A percentile compares a stretch with the other conserved stretches of the same genome.
These are phyloP conservation scores for Dactylellina haptotyla DNA, from an alignment of 2,329 filamentous ascomycete genomes.

Conservation along the genomic window DNA sequence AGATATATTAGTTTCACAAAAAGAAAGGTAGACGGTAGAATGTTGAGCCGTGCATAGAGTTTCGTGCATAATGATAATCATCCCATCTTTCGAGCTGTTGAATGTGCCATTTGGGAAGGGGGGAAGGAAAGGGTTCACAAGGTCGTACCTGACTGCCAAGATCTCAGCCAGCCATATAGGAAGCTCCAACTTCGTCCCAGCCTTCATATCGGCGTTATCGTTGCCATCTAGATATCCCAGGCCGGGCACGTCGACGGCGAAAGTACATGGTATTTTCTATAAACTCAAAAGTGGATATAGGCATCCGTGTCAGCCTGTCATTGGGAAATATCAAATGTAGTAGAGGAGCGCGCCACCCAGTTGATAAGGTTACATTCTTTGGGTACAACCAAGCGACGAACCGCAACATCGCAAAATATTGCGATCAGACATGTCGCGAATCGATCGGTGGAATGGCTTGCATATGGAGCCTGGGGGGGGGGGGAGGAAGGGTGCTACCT, in stretches of 20 bases:
- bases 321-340: conserved; percentile 23
- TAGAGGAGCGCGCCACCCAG: no score
- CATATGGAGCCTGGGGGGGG: conserved; percentile 10
- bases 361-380: no score
- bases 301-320: conserved; percentile 47
- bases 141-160: conserved; percentile 72
- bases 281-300: conserved; percentile 1
- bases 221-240: conserved; percentile 91
- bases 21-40: neutral
- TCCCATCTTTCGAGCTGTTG: conserved; percentile 59
- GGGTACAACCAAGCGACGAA: no score
- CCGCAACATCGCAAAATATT: no score
- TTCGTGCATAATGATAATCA: conserved; percentile 9
- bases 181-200: conserved; percentile 80
- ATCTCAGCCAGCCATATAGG: conserved; percentile 96
- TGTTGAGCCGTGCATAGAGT: conserved; percentile 4
- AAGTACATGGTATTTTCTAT: conserved; percentile 94
- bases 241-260: conserved; percentile 86
- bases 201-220: conserved; percentile 75
- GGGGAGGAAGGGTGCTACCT: conserved; percentile 66
- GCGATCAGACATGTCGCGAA: no score
- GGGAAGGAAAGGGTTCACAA: neutral
- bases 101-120: conserved; percentile 12
- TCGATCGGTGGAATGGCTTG: conserved; percentile 4
- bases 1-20: neutral